These are phyloP conservation scores for Fusarium sp. DNA, from an alignment of 2,329 filamentous ascomycete species.

Conservation along the genomic window DNA sequence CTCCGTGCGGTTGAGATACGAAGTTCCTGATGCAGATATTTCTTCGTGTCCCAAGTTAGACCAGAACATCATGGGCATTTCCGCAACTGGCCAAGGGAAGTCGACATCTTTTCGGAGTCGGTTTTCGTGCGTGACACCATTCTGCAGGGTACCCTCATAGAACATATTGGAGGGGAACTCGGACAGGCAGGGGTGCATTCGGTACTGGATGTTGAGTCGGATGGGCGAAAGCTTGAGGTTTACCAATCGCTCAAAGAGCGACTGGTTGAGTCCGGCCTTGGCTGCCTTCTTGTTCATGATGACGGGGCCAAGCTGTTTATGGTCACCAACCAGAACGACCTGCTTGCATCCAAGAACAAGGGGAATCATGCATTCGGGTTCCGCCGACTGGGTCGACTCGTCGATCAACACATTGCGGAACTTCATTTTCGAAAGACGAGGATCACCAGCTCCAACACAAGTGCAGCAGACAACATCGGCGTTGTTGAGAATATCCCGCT, in stretches of 20 bases:
- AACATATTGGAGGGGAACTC: constrained; percentile 99
- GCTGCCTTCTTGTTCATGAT: constrained; percentile 99
- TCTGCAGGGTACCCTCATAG: constrained; percentile 97
- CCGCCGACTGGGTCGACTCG: constrained; percentile 97
- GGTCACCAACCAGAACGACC: constrained; percentile 97
- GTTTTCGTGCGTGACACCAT: constrained; percentile 92
- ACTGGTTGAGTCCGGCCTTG: constrained; percentile 97
- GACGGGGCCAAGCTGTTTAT: constrained; percentile 97
- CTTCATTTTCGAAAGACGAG: constrained; percentile 95
- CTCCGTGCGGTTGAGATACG: constrained; percentile 97
- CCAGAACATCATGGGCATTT: constrained; percentile 99
- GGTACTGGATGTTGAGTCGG: constrained; percentile 96
- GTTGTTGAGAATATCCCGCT: constrained; percentile 94
- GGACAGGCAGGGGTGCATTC: constrained; percentile 98
- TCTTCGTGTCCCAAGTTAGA: constrained; percentile 98
- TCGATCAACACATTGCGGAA: constrained; percentile 98
- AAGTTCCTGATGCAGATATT: constrained; percentile 97
- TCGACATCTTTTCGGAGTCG: constrained; percentile 94
- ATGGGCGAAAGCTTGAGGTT: constrained; percentile 93
- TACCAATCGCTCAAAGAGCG: constrained; percentile 96
- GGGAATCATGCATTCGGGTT: constrained; percentile 99
- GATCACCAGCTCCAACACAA: constrained; percentile 96
- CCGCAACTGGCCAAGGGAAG: constrained; percentile 95
- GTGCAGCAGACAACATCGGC: constrained; percentile 99
- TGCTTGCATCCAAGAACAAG: constrained; percentile 98